These are phyloP conservation scores for Aspergillus ustus DNA, from an alignment of 2,329 filamentous ascomycete species.

Conservation along the genomic window DNA sequence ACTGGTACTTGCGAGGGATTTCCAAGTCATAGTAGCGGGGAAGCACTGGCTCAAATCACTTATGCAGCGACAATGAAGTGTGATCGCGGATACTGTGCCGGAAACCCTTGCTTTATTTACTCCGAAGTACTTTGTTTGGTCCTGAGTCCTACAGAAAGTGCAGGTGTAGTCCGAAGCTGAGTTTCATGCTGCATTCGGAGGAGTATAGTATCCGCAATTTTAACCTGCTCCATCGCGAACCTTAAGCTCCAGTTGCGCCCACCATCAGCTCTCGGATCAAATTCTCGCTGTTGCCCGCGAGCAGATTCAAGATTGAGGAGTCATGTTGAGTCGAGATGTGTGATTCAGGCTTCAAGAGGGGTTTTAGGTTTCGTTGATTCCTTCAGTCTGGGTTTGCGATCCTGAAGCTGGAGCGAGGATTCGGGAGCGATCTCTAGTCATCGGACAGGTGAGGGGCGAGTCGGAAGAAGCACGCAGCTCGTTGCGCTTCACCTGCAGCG, in stretches of 20 bases:
- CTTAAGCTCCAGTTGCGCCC: conserved; percentile 1
- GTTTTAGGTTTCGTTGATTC: conserved; percentile 4
- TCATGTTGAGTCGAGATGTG: background rate
- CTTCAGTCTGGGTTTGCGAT: conserved; percentile 1
- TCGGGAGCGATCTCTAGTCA: background rate
- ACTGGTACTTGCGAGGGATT: background rate
- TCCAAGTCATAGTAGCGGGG: background rate
- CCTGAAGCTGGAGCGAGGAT: background rate
- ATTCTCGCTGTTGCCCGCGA: background rate
- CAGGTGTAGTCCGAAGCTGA: background rate
- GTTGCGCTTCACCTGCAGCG: background rate
- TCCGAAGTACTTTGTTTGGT: background rate
- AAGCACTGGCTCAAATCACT: background rate
- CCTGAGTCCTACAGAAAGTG: background rate
- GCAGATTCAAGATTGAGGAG: background rate
- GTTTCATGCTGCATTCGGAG: no score
- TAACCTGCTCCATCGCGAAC: background rate
- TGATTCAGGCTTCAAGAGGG: background rate
- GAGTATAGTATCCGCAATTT: no score
- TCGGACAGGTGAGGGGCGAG: background rate
- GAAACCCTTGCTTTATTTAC: background rate
- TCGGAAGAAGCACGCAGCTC: background rate
- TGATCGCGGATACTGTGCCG: background rate
- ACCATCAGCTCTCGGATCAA: background rate
- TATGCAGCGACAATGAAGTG: background rate